Evolutionary conservation across 805 yeast species (phyloP), one percentile per base, ranked within the genome.

Genomic region (Saccharomycopsis microspora): DNA sequence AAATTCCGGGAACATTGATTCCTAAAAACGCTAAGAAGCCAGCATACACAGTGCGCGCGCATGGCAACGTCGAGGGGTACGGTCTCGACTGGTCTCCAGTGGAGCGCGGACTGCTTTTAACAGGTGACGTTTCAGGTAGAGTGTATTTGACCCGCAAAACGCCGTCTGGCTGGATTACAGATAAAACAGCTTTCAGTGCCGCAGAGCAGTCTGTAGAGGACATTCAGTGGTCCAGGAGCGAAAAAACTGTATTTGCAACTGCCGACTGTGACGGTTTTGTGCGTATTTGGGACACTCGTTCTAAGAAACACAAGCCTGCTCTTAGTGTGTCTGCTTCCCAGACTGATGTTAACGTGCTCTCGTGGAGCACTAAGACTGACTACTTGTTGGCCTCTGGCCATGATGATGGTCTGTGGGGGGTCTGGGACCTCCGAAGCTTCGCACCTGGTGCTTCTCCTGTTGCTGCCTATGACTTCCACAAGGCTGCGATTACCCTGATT

Each of bases 71-170:
- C n/a, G 98, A 93, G 68, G 97, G 98, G 35, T 93, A 87, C 60
- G 98, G 96, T 10, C 64, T 93, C 41, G 98, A 90, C 64, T 93
- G 98, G 98, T 85, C 95, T 1, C 96, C 97, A 40, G 75, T 80
- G 51, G 74, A 73, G 55, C 76, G 86, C 3, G 97, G 97, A 28
- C 74, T 88, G 1, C 68, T 93, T 53, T 70, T 93, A 49, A 76
- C 94, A 3, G 98, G 98, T 58, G 98, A 93, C 63, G 70, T 85
- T 55, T 68, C 83, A 27, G 98, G 98, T 45, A 72, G 90, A 59
- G 76, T 90, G 39, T 84, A 75, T 64, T 68, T 82, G 47, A 88
- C 97, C 5, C 72, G 76, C 46, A 76, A 95, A 62, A 84, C 85
- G 41, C 73, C 84, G 4, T 72, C 82, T 33, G 75, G 72, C 54